A percentile compares a stretch with the other conserved stretches of the same genome.
Evolutionary conservation across 2,329 filamentous ascomycete genomes (phyloP).

Genomic region (Lachnellula subtilissima): DNA sequence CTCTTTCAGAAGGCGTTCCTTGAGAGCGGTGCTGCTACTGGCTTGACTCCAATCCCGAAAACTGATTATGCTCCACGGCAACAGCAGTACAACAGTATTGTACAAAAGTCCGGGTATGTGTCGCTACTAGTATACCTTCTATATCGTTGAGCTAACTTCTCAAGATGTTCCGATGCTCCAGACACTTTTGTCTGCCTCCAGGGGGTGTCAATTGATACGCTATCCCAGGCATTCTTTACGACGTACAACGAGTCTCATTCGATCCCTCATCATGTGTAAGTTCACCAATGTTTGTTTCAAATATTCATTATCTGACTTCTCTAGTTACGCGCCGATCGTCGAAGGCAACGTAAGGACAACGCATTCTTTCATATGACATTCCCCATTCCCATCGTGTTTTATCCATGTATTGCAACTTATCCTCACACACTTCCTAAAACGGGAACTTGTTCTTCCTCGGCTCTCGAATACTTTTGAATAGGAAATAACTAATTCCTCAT

Average conservation of each 20-base stretch:
- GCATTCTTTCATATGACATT: no score
- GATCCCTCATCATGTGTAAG: slow-evolving; percentile 6
- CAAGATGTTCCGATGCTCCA: slow-evolving; percentile 1
- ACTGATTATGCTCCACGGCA: slow-evolving; percentile 6
- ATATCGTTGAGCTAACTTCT: background rate
- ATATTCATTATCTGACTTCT: background rate
- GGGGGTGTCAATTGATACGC: slow-evolving; percentile 3
- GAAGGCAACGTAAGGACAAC: no score
- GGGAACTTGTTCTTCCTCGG: no score
- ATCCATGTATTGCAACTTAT: no score
- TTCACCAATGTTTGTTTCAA: background rate
- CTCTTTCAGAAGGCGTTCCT: slow-evolving; percentile 13
- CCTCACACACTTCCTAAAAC: no score
- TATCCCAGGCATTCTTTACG: slow-evolving; percentile 3
- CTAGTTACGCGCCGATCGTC: no score
- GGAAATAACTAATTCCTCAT: no score
- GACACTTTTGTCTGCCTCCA: slow-evolving; percentile 12
- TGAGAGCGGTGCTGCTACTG: slow-evolving; percentile 10
- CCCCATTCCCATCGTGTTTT: no score
- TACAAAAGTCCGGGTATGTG: slow-evolving; percentile 8
- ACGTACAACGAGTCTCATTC: slow-evolving; percentile 1
- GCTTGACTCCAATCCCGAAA: slow-evolving; percentile 9
- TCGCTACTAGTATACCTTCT: background rate
- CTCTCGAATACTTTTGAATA: no score
- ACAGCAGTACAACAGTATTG: slow-evolving; percentile 3